phyloP scores from a whole-genome alignment of 108 stramenopile genomes.

The Tribonema minus region DNA sequence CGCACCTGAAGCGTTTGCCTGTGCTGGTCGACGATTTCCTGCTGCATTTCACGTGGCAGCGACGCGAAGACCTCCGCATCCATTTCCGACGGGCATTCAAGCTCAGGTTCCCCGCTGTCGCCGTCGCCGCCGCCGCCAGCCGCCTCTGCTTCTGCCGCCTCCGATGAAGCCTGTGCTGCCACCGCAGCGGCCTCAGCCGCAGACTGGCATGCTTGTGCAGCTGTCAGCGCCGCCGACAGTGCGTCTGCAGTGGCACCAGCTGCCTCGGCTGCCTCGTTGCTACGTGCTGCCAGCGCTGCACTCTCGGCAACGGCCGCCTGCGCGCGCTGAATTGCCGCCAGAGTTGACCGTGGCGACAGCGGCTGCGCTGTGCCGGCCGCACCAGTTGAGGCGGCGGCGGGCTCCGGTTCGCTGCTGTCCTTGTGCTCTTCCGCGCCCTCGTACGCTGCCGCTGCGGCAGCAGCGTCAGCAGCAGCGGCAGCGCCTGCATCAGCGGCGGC shows the following conservation, averaged over 20 bases:
- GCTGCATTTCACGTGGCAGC: conserved; percentile 83
- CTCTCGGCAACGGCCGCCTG: background rate
- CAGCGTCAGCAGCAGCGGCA: background rate
- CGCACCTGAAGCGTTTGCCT: conserved; percentile 33
- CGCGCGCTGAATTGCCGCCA: no score
- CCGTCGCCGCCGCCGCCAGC: no score
- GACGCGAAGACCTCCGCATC: conserved; percentile 80
- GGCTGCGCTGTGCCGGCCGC: no score
- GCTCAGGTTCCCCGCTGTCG: conserved; percentile 15
- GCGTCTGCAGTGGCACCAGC: conserved; percentile 15
- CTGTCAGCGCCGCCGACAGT: background rate
- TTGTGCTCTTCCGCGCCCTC: background rate
- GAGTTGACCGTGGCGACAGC: no score
- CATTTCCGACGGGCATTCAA: conserved; percentile 79
- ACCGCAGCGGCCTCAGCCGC: no score
- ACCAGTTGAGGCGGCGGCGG: no score
- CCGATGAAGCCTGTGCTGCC: no score
- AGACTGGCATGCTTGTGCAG: no score
- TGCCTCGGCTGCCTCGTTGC: conserved; percentile 1
- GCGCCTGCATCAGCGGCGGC: background rate
- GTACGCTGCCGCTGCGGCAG: background rate
- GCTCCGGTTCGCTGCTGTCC: no score
- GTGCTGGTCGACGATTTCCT: conserved; percentile 75
- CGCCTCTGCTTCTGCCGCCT: no score
- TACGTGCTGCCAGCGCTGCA: background rate